phyloP scores from a whole-genome alignment of 306 rosid species.

The Cucurbita ficifolia region DNA sequence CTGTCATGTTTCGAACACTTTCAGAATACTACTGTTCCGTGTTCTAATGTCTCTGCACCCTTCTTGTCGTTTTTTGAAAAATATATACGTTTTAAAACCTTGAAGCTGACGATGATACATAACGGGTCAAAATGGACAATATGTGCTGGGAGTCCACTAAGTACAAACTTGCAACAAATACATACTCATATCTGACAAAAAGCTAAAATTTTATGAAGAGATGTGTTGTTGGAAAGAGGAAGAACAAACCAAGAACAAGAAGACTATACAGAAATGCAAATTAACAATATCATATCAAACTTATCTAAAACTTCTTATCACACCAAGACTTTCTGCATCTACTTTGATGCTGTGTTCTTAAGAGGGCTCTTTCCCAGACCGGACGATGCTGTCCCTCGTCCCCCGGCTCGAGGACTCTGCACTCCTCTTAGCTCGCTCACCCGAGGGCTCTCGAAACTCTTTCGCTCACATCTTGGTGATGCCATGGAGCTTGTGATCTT shows the following conservation, averaged over 20 bases:
- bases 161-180: neutral
- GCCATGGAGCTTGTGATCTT: conserved; percentile 66
- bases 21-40: neutral
- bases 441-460: conserved; percentile 46
- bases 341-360: conserved; percentile 22
- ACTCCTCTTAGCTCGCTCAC: conserved; percentile 34
- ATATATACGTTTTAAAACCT: no score
- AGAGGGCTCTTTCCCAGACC: conserved; percentile 60
- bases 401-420: conserved; percentile 53
- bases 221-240: conserved; percentile 6
- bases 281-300: conserved; percentile 1
- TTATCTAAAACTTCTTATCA: conserved; percentile 13
- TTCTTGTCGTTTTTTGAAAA: no score
- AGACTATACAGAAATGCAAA: conserved; percentile 6
- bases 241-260: neutral
- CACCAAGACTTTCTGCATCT: conserved; percentile 1
- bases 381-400: conserved; percentile 36
- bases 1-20: neutral
- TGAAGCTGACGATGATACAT: no score
- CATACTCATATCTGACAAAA: neutral
- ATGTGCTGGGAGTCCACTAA: no score
- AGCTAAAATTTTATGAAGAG: conserved; percentile 6
- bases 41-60: neutral
- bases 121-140: no score
- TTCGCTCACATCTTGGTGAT: conserved; percentile 38